A percentile compares a stretch with the other conserved stretches of the same genome.
Evolutionary conservation across 306 rosid genomes (phyloP).

Genomic region (Castanea sativa): DNA sequence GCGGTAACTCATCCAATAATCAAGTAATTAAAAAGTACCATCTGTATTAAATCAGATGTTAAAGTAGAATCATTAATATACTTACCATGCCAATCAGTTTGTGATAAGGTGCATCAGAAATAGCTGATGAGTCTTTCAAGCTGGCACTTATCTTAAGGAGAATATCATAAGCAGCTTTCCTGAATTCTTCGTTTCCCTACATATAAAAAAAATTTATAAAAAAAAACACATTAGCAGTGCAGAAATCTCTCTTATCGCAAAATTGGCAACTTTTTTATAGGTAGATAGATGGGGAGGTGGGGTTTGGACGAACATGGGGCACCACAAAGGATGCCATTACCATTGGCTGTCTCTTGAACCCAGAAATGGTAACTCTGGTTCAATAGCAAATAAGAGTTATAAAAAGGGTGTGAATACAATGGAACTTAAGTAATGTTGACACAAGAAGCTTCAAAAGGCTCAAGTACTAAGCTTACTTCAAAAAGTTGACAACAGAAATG

Average conservation of each 20-base stretch:
- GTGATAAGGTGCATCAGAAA: slow-evolving; percentile 53
- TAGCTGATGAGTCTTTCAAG: slow-evolving; percentile 45
- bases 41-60: not conserved
- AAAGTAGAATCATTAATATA: slow-evolving; percentile 16
- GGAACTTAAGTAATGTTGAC: not conserved
- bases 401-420: not conserved
- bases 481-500: not conserved
- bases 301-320: too few species aligned
- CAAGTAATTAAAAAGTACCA: not conserved
- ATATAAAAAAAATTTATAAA: slow-evolving; percentile 12
- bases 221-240: slow-evolving; percentile 15
- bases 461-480: not conserved
- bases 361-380: slow-evolving; percentile 9
- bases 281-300: too few species aligned
- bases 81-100: slow-evolving; percentile 83
- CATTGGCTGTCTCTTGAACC: too few species aligned
- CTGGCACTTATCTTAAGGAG: slow-evolving; percentile 66
- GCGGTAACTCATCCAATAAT: not conserved
- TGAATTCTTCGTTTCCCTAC: slow-evolving; percentile 69
- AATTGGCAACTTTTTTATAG: slow-evolving; percentile 3
- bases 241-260: slow-evolving; percentile 4
- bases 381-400: not conserved
- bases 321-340: too few species aligned
- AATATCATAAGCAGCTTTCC: slow-evolving; percentile 78
- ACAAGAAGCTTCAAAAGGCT: not conserved